These are phyloP conservation scores for Ceratobasidium sp. DNA, from an alignment of 1,284 basidiomycete genomes.

Conservation along the genomic window DNA sequence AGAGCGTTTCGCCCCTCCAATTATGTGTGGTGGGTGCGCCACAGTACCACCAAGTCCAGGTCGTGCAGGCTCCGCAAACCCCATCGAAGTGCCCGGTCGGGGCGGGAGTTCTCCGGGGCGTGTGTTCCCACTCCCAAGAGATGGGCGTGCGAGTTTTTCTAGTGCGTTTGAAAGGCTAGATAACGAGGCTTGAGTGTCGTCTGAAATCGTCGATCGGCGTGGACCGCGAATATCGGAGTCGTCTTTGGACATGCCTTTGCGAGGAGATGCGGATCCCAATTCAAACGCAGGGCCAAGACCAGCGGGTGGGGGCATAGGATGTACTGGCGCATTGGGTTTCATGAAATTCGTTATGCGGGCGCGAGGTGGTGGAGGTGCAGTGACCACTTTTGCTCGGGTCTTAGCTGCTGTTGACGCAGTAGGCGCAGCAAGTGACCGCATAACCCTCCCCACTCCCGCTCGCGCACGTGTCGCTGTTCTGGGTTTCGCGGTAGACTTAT, in stretches of 20 bases:
- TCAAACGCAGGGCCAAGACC: not conserved
- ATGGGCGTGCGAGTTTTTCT: slow-evolving; percentile 47
- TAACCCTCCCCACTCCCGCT: slow-evolving; percentile 2
- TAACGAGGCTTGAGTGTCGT: slow-evolving; percentile 47
- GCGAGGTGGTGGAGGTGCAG: slow-evolving; percentile 19
- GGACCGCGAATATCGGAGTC: slow-evolving; percentile 37
- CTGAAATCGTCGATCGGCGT: slow-evolving; percentile 42
- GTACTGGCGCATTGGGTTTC: slow-evolving; percentile 29
- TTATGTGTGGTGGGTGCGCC: not conserved
- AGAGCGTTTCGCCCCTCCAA: slow-evolving; percentile 14
- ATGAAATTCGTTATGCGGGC: slow-evolving; percentile 34
- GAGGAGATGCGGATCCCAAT: not conserved
- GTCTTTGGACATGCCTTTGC: slow-evolving; percentile 37
- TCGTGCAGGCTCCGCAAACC: slow-evolving; percentile 7
- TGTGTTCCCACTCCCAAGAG: slow-evolving; percentile 3
- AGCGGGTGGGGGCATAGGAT: slow-evolving; percentile 26
- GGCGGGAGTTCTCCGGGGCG: slow-evolving; percentile 40
- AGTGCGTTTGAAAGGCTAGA: slow-evolving; percentile 47
- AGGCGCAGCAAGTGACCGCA: slow-evolving; percentile 32
- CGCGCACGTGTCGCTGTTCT: slow-evolving; percentile 24
- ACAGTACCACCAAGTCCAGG: not conserved
- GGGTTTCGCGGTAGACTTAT: slow-evolving; percentile 12
- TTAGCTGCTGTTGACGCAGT: slow-evolving; percentile 39
- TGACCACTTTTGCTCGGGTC: slow-evolving; percentile 27
- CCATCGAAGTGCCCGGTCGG: slow-evolving; percentile 45